phyloP scores from a whole-genome alignment of 2,329 filamentous ascomycete species.

The Chalaropsis thielavioides region DNA sequence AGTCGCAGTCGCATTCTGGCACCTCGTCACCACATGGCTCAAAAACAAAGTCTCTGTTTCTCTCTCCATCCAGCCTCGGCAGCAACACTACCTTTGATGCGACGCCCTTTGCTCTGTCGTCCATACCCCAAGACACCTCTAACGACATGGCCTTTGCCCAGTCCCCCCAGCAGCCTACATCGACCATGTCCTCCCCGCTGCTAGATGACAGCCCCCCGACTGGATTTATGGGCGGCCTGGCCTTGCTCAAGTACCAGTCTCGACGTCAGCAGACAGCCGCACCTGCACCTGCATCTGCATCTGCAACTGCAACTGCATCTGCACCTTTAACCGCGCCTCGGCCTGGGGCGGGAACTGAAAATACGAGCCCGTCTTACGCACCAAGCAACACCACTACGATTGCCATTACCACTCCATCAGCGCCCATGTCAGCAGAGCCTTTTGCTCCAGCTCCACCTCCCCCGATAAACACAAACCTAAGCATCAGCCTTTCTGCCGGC shows the following conservation, averaged over 20 bases:
- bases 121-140: constrained; percentile 11
- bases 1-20: not conserved
- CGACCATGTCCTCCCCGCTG: constrained; percentile 21
- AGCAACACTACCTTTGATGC: constrained; percentile 18
- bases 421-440: not conserved
- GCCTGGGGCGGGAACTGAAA: constrained; percentile 3
- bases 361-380: constrained; percentile 13
- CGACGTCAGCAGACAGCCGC: constrained; percentile 25
- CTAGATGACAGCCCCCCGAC: constrained; percentile 28
- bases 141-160: constrained; percentile 14
- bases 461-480: constrained; percentile 19
- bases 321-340: not conserved
- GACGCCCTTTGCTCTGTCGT: constrained; percentile 20
- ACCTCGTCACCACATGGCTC: constrained; percentile 14
- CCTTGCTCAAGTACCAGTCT: constrained; percentile 35
- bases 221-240: constrained; percentile 42
- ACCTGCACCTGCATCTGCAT: constrained; percentile 7
- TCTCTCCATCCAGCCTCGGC: constrained; percentile 19
- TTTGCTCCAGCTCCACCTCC: constrained; percentile 19
- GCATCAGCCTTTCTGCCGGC: constrained; percentile 2
- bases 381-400: constrained; percentile 2
- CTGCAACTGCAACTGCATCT: not conserved
- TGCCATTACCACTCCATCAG: not conserved
- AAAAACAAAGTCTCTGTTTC: constrained; percentile 16
- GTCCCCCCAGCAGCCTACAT: constrained; percentile 17